These are phyloP conservation scores for Crithidia acanthocephali DNA, from an alignment of 208 protist species.

Conservation along the genomic window DNA sequence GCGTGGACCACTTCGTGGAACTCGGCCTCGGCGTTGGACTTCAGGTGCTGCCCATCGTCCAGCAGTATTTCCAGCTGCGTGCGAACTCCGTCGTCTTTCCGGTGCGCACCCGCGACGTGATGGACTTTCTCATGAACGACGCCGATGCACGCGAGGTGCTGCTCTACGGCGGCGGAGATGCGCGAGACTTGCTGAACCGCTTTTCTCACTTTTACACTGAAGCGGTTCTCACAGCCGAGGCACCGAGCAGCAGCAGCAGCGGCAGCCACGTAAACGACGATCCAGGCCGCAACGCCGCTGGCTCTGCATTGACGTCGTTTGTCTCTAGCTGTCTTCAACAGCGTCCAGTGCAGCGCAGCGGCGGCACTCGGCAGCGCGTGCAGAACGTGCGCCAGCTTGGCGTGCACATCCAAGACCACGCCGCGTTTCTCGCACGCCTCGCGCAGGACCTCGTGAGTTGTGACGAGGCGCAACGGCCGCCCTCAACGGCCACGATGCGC, in stretches of 20 bases:
- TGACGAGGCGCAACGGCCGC: background rate
- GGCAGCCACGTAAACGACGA: no score
- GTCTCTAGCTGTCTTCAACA: no score
- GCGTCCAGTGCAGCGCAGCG: background rate
- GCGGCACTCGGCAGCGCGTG: background rate
- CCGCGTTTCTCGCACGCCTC: constrained; percentile 49
- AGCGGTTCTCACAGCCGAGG: constrained; percentile 16
- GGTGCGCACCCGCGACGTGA: constrained; percentile 52
- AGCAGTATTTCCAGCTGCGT: constrained; percentile 70
- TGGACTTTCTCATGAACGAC: constrained; percentile 65
- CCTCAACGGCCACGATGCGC: no score
- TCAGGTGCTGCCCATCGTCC: constrained; percentile 62
- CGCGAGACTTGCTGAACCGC: constrained; percentile 57
- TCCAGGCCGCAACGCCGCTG: no score
- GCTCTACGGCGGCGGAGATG: constrained; percentile 62
- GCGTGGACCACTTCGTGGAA: constrained; percentile 55
- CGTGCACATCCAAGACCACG: constrained; percentile 80
- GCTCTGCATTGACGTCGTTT: no score
- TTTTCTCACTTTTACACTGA: constrained; percentile 63
- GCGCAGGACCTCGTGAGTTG: constrained; percentile 38
- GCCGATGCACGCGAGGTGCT: constrained; percentile 34
- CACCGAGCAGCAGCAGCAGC: constrained; percentile 1
- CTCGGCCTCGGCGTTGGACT: constrained; percentile 68
- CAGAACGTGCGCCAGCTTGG: constrained; percentile 55
- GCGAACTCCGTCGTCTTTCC: constrained; percentile 40